Conservation (phyloP, 495 filamentous ascomycete species). For the Sphaerosporella brunnea region DNA sequence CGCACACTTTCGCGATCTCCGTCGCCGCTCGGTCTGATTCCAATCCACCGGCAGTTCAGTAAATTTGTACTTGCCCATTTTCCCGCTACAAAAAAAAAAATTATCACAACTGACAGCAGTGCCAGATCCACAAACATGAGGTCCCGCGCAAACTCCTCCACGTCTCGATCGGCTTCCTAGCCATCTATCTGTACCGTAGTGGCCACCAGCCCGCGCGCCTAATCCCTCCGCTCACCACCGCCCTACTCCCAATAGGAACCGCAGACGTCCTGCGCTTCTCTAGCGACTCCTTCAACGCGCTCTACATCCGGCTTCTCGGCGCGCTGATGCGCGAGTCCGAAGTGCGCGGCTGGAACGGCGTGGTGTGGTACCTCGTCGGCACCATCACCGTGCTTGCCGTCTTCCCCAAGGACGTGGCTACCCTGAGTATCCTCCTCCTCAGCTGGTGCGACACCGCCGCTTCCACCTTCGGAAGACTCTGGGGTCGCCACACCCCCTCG, state of each 20-base stretch:
- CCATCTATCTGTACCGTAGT: slow-evolving; percentile 59
- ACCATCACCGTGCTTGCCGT: slow-evolving; percentile 69
- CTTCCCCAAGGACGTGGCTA: slow-evolving; percentile 86
- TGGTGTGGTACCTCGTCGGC: slow-evolving; percentile 88
- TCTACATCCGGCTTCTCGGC: slow-evolving; percentile 71
- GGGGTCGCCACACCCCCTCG: slow-evolving; percentile 69
- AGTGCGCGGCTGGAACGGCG: slow-evolving; percentile 81
- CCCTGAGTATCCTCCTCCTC: slow-evolving; percentile 72
- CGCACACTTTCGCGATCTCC: slow-evolving; percentile 72
- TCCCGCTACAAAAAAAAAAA: background rate
- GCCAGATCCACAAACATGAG: slow-evolving; percentile 49
- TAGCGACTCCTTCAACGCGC: slow-evolving; percentile 57
- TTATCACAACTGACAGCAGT: background rate
- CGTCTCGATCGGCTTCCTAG: slow-evolving; percentile 89
- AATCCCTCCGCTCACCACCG: slow-evolving; percentile 63
- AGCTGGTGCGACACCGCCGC: slow-evolving; percentile 98
- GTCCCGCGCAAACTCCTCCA: slow-evolving; percentile 61
- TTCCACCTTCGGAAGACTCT: slow-evolving; percentile 75
- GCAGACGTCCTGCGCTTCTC: slow-evolving; percentile 68
- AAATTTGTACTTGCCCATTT: slow-evolving; percentile 35
- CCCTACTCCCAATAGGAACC: slow-evolving; percentile 72
- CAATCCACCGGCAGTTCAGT: slow-evolving; percentile 64
- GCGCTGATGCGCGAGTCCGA: slow-evolving; percentile 94
- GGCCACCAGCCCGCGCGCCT: slow-evolving; percentile 58
- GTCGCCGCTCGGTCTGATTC: slow-evolving; percentile 82